Evolutionary conservation across 768 basidiomycete genomes (phyloP).

Genomic region (Boletus fagicola): DNA sequence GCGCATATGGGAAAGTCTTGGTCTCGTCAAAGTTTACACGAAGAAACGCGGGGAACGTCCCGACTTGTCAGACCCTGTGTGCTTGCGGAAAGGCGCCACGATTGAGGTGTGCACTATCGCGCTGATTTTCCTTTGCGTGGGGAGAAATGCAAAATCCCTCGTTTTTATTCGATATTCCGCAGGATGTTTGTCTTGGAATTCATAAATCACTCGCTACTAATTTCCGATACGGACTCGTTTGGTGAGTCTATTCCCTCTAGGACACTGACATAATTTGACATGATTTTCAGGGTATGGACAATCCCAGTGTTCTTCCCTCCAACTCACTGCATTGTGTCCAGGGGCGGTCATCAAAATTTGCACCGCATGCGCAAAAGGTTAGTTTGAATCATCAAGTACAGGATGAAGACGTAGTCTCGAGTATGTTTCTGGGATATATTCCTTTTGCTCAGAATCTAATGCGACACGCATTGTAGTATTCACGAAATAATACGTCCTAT

Average conservation of each 20-base stretch:
- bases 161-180: background rate
- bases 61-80: slow-evolving; percentile 88
- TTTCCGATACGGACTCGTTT: slow-evolving; percentile 93
- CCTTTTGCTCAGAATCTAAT: background rate
- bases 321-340: slow-evolving; percentile 25
- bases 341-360: slow-evolving; percentile 94
- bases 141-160: background rate
- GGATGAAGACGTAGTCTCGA: slow-evolving; percentile 87
- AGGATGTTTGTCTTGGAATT: slow-evolving; percentile 91
- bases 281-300: slow-evolving; percentile 27
- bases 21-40: slow-evolving; percentile 89
- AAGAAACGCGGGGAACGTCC: slow-evolving; percentile 96
- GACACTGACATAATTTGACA: background rate
- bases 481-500: slow-evolving; percentile 22
- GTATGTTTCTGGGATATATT: slow-evolving; percentile 44
- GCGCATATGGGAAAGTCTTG: slow-evolving; percentile 77
- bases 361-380: slow-evolving; percentile 92
- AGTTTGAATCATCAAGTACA: slow-evolving; percentile 79
- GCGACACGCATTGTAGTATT: slow-evolving; percentile 22
- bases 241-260: slow-evolving; percentile 46
- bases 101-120: slow-evolving; percentile 61
- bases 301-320: background rate
- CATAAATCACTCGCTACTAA: slow-evolving; percentile 87
- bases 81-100: slow-evolving; percentile 86
- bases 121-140: background rate